phyloP scores from a whole-genome alignment of 1,284 basidiomycete genomes.

The Marasmius sp. region DNA sequence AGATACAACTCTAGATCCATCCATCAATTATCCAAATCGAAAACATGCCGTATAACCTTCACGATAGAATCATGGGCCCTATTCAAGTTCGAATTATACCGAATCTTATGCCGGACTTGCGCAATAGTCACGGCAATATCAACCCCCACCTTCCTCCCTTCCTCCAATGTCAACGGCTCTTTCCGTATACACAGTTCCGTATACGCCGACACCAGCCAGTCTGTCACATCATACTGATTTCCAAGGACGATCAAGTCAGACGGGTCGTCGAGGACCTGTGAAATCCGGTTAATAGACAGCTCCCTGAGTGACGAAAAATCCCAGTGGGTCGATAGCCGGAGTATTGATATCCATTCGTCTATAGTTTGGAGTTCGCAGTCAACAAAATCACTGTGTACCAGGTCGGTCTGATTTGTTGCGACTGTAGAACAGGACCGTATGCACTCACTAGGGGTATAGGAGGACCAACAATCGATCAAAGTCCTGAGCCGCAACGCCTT shows the following conservation, averaged over 20 bases:
- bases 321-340: constrained; percentile 29
- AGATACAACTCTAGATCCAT: background rate
- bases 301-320: constrained; percentile 23
- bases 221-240: constrained; percentile 19
- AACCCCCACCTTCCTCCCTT: constrained; percentile 13
- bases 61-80: constrained; percentile 10
- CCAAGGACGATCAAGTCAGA: constrained; percentile 25
- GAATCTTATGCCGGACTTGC: constrained; percentile 10
- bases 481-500: constrained; percentile 16
- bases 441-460: constrained; percentile 15
- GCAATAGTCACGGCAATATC: constrained; percentile 6
- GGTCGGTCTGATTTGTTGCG: no score
- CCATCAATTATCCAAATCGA: background rate
- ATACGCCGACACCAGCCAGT: constrained; percentile 28
- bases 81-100: constrained; percentile 14
- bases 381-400: constrained; percentile 5
- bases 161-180: constrained; percentile 16
- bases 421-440: no score
- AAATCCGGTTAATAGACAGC: constrained; percentile 23
- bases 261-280: constrained; percentile 13
- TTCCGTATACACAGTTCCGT: constrained; percentile 20
- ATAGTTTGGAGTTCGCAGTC: constrained; percentile 16
- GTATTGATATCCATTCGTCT: constrained; percentile 34
- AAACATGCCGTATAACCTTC: constrained; percentile 5
- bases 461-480: constrained; percentile 16